Evolutionary conservation across 2,329 filamentous ascomycete genomes (phyloP).

Genomic region (Ophiognomonia clavigignenti-juglandacearum): DNA sequence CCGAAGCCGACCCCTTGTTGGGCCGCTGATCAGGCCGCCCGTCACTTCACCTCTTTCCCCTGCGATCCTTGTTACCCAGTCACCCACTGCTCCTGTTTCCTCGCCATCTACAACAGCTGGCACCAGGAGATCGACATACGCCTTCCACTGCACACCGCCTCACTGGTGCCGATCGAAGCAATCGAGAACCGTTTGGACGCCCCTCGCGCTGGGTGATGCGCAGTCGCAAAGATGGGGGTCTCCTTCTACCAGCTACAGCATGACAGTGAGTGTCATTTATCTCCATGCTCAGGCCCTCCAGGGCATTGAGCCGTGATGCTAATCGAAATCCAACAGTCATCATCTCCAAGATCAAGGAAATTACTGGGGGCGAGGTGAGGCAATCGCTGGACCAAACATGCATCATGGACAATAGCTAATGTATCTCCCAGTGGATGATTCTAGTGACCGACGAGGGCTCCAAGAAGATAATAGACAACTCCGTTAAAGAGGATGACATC

Average conservation of each 20-base stretch:
- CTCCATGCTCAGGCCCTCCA: neutral
- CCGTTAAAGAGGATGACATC: slow-evolving; percentile 91
- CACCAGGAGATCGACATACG: neutral
- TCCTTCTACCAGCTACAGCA: slow-evolving; percentile 84
- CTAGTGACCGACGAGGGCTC: slow-evolving; percentile 82
- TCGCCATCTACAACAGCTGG: neutral
- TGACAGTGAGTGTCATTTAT: slow-evolving; percentile 49
- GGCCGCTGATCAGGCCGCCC: too few relatives aligned
- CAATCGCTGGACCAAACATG: neutral
- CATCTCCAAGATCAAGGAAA: slow-evolving; percentile 67
- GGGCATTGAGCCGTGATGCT: neutral
- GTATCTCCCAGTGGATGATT: slow-evolving; percentile 83
- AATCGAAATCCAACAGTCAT: slow-evolving; percentile 49
- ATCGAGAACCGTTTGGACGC: slow-evolving; percentile 3
- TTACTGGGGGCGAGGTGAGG: slow-evolving; percentile 76
- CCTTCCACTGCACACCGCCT: neutral
- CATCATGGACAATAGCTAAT: neutral
- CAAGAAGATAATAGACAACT: slow-evolving; percentile 83
- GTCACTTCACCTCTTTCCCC: too few relatives aligned
- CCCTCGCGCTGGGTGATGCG: slow-evolving; percentile 14
- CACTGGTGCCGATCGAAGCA: neutral
- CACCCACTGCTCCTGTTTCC: neutral
- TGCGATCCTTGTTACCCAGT: too few relatives aligned
- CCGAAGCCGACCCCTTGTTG: too few relatives aligned
- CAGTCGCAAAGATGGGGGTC: slow-evolving; percentile 64